These are phyloP conservation scores for Sporisorium sorghi DNA, from an alignment of 1,284 basidiomycete species.

Conservation along the genomic window DNA sequence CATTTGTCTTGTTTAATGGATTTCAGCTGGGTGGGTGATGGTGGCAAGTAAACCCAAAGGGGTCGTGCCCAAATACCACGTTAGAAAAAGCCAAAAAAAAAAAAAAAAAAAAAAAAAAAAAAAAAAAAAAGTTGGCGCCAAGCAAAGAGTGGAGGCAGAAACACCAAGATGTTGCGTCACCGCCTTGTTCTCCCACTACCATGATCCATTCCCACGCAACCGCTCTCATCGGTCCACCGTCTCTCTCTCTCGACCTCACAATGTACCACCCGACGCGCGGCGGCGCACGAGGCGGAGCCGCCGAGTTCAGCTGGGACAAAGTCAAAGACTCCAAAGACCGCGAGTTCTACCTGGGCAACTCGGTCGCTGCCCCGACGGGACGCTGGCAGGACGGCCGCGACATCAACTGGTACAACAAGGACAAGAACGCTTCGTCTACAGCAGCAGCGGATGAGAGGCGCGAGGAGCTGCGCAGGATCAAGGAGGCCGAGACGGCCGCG, in stretches of 20 bases:
- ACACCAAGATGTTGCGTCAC: not conserved
- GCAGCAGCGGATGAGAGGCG: constrained; percentile 47
- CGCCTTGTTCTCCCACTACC: not conserved
- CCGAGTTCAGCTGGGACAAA: constrained; percentile 66
- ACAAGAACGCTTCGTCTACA: constrained; percentile 19
- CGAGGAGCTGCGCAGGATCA: constrained; percentile 59
- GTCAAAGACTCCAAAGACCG: constrained; percentile 65
- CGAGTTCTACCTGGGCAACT: constrained; percentile 67
- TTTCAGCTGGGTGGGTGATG: too few species aligned
- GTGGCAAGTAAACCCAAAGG: too few species aligned
- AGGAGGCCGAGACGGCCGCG: constrained; percentile 62
- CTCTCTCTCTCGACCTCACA: not conserved
- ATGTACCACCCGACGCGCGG: constrained; percentile 47
- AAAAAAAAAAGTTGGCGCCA: too few species aligned
- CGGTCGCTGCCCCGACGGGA: constrained; percentile 65
- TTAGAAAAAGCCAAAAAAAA: too few species aligned
- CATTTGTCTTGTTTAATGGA: too few species aligned
- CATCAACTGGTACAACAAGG: constrained; percentile 68
- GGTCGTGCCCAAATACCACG: too few species aligned
- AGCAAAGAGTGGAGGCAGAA: constrained; percentile 26
- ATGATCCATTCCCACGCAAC: too few species aligned
- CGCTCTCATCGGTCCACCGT: too few species aligned
- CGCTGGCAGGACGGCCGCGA: constrained; percentile 67
- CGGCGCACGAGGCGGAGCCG: constrained; percentile 65
- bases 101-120: too few species aligned